These are phyloP conservation scores for Bimuria novae-zelandiae DNA, from an alignment of 2,329 filamentous ascomycete species.

Conservation along the genomic window DNA sequence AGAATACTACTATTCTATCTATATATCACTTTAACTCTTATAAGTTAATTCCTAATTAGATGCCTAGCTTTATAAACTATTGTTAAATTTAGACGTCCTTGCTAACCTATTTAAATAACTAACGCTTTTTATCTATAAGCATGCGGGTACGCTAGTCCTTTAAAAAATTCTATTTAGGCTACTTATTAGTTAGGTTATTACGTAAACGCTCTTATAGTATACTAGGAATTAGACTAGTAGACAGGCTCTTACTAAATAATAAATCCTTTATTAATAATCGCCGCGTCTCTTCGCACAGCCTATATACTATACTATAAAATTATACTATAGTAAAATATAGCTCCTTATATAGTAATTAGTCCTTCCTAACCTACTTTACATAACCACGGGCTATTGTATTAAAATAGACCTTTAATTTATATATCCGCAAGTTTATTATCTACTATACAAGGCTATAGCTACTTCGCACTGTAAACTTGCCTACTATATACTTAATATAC, in stretches of 20 bases:
- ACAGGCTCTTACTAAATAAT: background rate
- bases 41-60: background rate
- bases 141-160: background rate
- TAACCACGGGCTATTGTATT: constrained; percentile 16
- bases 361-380: constrained; percentile 9
- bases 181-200: background rate
- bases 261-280: background rate
- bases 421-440: constrained; percentile 3
- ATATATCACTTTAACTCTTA: background rate
- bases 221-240: background rate
- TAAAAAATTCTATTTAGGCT: background rate
- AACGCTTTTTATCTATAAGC: background rate
- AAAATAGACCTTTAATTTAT: constrained; percentile 20
- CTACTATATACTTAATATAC: too few relatives aligned
- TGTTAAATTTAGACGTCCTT: background rate
- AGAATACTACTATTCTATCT: background rate
- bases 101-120: background rate
- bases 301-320: constrained; percentile 14
- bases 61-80: background rate
- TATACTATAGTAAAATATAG: constrained; percentile 15
- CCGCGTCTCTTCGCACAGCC: background rate
- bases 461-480: too few relatives aligned
- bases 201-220: background rate
- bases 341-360: constrained; percentile 16
- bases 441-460: too few relatives aligned